Conservation (phyloP, 2,329 filamentous ascomycete species). For the Rhynchosporium secalis region DNA sequence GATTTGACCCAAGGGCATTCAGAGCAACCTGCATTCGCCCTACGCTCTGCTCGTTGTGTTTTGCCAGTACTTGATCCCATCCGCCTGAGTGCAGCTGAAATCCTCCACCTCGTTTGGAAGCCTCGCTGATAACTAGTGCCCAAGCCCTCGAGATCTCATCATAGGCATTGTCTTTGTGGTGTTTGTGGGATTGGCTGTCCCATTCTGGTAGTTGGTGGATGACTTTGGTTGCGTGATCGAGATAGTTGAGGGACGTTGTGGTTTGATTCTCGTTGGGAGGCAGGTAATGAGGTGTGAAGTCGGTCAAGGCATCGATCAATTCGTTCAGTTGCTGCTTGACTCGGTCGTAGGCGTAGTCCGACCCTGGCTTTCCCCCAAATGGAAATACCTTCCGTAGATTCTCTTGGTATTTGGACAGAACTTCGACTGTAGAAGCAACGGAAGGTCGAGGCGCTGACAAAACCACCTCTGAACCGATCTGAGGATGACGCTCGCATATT, state of each 20-base stretch:
- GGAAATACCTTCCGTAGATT: constrained; percentile 79
- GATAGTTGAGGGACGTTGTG: constrained; percentile 79
- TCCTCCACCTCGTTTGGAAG: constrained; percentile 85
- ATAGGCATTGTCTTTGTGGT: constrained; percentile 94
- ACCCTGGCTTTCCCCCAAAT: constrained; percentile 77
- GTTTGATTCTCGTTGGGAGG: constrained; percentile 86
- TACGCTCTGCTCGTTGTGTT: constrained; percentile 84
- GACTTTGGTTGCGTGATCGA: constrained; percentile 86
- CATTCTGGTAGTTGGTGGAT: constrained; percentile 89
- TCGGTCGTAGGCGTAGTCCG: constrained; percentile 93
- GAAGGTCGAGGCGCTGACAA: constrained; percentile 84
- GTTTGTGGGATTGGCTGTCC: constrained; percentile 83
- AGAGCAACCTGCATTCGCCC: constrained; percentile 81
- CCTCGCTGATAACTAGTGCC: constrained; percentile 87
- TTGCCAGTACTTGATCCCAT: constrained; percentile 85
- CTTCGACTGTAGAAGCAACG: constrained; percentile 74
- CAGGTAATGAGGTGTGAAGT: constrained; percentile 94
- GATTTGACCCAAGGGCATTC: constrained; percentile 68
- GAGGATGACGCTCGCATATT: constrained; percentile 86
- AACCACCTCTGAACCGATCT: constrained; percentile 81
- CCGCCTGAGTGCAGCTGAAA: constrained; percentile 86
- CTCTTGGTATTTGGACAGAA: constrained; percentile 79
- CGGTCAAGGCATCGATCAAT: constrained; percentile 83
- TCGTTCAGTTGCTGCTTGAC: constrained; percentile 78
- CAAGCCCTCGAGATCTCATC: constrained; percentile 94